Base-by-base conservation (phyloP, 768 basidiomycete species). In the Mycena rosella region DNA sequence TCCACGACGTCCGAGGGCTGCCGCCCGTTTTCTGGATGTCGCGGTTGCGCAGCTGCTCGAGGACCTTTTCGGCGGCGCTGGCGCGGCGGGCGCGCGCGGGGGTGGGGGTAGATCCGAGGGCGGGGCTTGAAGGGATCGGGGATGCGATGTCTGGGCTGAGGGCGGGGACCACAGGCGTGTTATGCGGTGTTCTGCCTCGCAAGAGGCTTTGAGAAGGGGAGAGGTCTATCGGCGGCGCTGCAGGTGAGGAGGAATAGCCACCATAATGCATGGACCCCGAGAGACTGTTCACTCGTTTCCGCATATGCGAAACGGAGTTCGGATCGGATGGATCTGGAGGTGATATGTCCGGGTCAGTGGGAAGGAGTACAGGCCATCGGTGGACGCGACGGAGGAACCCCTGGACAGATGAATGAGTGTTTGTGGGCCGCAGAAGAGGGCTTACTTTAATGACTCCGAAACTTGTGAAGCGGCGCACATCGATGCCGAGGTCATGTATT, bases 371-470 rank as follows among this genome's bases (percentile, higher is more conserved):
- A 0, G 97, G 98, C 85, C 91, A 99, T n/a, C 96, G 89, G 75
- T 98, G 95, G 0, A 98, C 91, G 45, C 98, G 86, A 15, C 95
- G 91, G 18, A 99, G 84, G 77, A 99, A 99, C 0, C 96, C 97
- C 90, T 93, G 67, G 2, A 22, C n/a, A 70, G 45, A 67, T 34
- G 18, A 15, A 34, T 44, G 30, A 49, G 55, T 34, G 30, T 44
- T 66, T 27, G 59, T 22, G 11, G 47, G 20, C 36, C 27, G 32
- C 24, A 55, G 7, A 32, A 53, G 51, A n/a, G 40, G 22, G n/a
- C 71, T 18, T 76, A 89, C 93, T 81, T 99, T 99, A 81, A 99
- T 97, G 26, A 99, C 94, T 7, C 98, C 98, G 74, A 99, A 99
- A 67, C 93, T 96, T 20, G 95, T 90, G 78, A 99, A 98, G n/a